phyloP scores from a whole-genome alignment of 2,329 filamentous ascomycete genomes.

The Penicillium sp. region DNA sequence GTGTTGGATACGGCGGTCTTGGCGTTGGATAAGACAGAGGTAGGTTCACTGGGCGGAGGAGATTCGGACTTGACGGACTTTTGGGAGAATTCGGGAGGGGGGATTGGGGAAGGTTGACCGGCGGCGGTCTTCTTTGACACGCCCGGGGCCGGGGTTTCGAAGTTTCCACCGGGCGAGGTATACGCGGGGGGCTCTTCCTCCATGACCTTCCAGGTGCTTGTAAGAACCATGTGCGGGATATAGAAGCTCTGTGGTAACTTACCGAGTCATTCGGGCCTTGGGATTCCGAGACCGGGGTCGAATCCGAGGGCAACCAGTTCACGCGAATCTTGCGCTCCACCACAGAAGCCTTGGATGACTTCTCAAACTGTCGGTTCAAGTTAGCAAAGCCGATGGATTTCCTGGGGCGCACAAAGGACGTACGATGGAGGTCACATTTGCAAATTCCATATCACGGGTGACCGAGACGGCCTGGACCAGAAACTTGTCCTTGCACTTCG shows the following conservation, averaged over 20 bases:
- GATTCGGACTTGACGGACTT: constrained; percentile 37
- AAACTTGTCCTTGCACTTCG: constrained; percentile 96
- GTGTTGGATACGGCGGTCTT: constrained; percentile 51
- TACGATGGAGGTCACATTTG: constrained; percentile 77
- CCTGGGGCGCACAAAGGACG: constrained; percentile 32
- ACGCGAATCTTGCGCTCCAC: constrained; percentile 97
- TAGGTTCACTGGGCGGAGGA: constrained; percentile 34
- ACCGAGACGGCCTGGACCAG: constrained; percentile 89
- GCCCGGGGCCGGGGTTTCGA: constrained; percentile 46
- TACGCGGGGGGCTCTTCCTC: constrained; percentile 54
- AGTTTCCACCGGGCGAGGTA: constrained; percentile 53
- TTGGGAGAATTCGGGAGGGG: constrained; percentile 37
- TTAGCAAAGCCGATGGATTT: neutral
- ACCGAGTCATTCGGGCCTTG: constrained; percentile 38
- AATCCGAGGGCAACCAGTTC: constrained; percentile 69
- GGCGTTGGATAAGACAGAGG: constrained; percentile 34
- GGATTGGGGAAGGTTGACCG: constrained; percentile 32
- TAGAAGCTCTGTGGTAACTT: constrained; percentile 16
- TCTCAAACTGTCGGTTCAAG: constrained; percentile 63
- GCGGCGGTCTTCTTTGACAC: constrained; percentile 43
- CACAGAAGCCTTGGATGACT: constrained; percentile 70
- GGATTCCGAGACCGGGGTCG: constrained; percentile 24
- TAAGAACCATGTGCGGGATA: constrained; percentile 7
- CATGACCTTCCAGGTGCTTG: constrained; percentile 19
- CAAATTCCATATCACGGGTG: constrained; percentile 76